Evolutionary conservation across 2,329 filamentous ascomycete species (phyloP), one percentile per base, ranked within the genome.

Genomic region (Aspergillus sojae): DNA sequence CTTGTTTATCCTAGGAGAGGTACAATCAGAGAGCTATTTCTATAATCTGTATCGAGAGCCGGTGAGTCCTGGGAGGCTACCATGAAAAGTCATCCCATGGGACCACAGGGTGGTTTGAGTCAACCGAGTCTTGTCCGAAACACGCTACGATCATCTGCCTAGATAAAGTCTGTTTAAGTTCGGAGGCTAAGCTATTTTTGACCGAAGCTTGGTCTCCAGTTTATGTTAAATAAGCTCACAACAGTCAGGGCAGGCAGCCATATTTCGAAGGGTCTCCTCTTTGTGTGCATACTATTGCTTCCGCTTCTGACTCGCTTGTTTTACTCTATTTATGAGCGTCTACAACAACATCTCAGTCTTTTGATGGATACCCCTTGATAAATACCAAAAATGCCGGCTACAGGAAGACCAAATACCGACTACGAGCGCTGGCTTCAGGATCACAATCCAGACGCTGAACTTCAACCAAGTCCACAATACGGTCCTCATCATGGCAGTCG

Each of bases 341-440:
- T 5, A 1, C 2, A 2, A 19, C 0, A 32, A 14, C 12, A 32
- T 12, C 4, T 23, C 11, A 7, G 6, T 10, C 26, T 30, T 14
- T 11, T 19, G 10, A 30, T 11, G 30, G 26, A n/a, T 19, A 52
- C 5, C 5, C 28, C 5, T 5, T 30, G 10, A 6, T 34, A 23
- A 3, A 16, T 28, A 41, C 32, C 28, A 16, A 52, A 48, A 21
- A 59, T 59, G 57, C 57, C 45, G 12, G 23, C 57, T 11, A 39
- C 45, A 21, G 28, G 21, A 32, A 50, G 58, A 43, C 58, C 58
- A 6, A 54, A 60, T 28, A 60, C 58, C 21, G 58, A 60, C 36
- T 54, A 60, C 26, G 58, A 60, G 26, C 58, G 58, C 23, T 60
- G 58, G 58, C 48, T 54, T 11, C 58, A 52, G 14, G 23, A 60